Evolutionary conservation across 768 basidiomycete species (phyloP), one percentile per base, ranked within the genome.

Genomic region (Lepiota brunneoincarnata): DNA sequence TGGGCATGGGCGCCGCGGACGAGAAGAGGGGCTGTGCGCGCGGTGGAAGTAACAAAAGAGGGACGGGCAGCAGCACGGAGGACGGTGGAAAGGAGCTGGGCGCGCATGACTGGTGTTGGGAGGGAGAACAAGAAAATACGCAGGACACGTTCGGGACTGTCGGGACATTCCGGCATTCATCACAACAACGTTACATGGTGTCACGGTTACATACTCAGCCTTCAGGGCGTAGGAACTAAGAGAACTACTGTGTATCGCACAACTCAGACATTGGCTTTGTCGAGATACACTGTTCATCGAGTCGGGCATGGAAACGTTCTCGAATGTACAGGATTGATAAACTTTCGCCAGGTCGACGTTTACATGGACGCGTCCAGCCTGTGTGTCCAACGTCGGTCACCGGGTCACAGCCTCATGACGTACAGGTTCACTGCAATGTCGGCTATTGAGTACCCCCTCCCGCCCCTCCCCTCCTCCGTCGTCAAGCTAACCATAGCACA

Each of bases 1-100:
- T 93, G 92, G 37, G 79, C 82, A 66, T 68, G 71, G 58, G 78
- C 68, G 15, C 64, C 59, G 63, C 86, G 82, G 58, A 75, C 65
- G 63, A 82, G 69, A 51, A 72, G 60, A 41, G 79, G 75, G 21
- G 69, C 58, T 55, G 68, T 58, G 56, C 77, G 70, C 64, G 73
- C 67, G 58, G 70, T 63, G 57, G 64, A 59, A 49, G 70, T 65
- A 52, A 68, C 59, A 56, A 73, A 45, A 26, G 75, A 61, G 50
- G 85, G 80, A 59, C 84, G 80, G 48, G 80, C 76, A 39, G 75
- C 71, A 51, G 74, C 72, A 61, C 87, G 86, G 66, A 89, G 76
- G 69, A 81, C 73, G 69, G 79, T 75, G 72, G 83, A 74, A 64
- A 87, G 64, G 64, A 84, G 69, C 65, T 79, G 82, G 60, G 80